Evolutionary conservation across 2,329 filamentous ascomycete genomes (phyloP), one percentile per base, ranked within the genome.

Genomic region (Fusarium ramigenum): DNA sequence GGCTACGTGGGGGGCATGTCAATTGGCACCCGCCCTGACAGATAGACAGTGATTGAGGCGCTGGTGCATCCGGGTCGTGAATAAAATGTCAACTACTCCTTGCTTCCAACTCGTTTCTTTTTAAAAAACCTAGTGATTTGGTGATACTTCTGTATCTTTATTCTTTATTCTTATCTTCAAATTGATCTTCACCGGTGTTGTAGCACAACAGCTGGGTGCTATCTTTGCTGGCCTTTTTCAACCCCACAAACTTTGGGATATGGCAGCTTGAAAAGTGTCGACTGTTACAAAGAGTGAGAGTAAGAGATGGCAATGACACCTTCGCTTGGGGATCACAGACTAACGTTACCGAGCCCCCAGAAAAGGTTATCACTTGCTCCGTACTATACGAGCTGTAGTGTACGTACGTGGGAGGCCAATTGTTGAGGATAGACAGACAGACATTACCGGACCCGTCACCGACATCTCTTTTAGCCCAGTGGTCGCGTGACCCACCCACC

Each of bases 401-500:
- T 46, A 34, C 36, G n/a, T 43, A 56, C 37, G 32, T 58, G 56
- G 42, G 56, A 36, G 42, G n/a, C 42, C 32, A 67, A 73, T 73
- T 74, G 70, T 74, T 73, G 70, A 66, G 70, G 68, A 66, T 64
- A 49, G 59, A 28, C 18, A 61, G 59, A 34, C 18, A 61, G 28
- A 52, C 44, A 66, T 64, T 74, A 43, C 70, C 70, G 66, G 66
- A 67, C 70, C 70, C 70, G 70, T 73, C 70, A 73, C 70, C 70
- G 70, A 74, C 70, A 73, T 71, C 66, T 66, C 67, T 66, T 59
- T 67, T 65, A 30, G 62, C 39, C 50, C 43, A 53, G 36, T 69
- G 76, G 76, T 78, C 76, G 76, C 76, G 76, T 78, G 76, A 78
- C 76, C 76, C 75, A 77, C 75, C 69, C 63, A 61, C 69, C 66